Evolutionary conservation across 2,329 filamentous ascomycete genomes (phyloP).

Genomic region (Penicillium sp.): DNA sequence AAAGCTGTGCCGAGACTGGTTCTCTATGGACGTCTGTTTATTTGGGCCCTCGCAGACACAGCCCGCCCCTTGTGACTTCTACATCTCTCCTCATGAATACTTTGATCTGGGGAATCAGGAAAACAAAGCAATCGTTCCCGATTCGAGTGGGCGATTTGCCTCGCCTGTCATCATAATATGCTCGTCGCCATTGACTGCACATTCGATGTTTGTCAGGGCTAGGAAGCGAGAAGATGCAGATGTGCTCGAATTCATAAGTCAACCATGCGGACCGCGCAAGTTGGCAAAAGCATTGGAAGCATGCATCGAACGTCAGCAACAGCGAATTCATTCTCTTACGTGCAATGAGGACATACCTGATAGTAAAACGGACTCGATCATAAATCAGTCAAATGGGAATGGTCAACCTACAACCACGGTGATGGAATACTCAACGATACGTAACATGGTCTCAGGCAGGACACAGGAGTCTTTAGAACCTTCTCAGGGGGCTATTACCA

Average conservation of each 20-base stretch:
- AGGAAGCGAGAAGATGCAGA: neutral
- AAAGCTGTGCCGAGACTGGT: constrained; percentile 21
- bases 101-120: constrained; percentile 14
- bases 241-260: constrained; percentile 34
- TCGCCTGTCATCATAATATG: constrained; percentile 31
- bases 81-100: constrained; percentile 20
- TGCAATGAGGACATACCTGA: neutral
- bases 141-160: neutral
- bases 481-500: neutral
- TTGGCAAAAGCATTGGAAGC: constrained; percentile 27
- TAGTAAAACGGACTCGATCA: no score
- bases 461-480: neutral
- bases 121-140: constrained; percentile 1
- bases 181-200: constrained; percentile 18
- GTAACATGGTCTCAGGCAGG: no score
- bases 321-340: neutral
- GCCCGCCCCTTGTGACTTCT: constrained; percentile 21
- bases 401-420: neutral
- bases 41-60: neutral
- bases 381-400: neutral
- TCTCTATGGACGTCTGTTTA: constrained; percentile 14
- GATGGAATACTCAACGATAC: neutral
- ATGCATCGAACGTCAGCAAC: constrained; percentile 16
- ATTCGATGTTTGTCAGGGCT: constrained; percentile 14
- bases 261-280: constrained; percentile 34